Percentiles rank a stretch among this genome's conserved stretches.
phyloP scores from a whole-genome alignment of 441 rosid genomes.

The Sinapis alba region DNA sequence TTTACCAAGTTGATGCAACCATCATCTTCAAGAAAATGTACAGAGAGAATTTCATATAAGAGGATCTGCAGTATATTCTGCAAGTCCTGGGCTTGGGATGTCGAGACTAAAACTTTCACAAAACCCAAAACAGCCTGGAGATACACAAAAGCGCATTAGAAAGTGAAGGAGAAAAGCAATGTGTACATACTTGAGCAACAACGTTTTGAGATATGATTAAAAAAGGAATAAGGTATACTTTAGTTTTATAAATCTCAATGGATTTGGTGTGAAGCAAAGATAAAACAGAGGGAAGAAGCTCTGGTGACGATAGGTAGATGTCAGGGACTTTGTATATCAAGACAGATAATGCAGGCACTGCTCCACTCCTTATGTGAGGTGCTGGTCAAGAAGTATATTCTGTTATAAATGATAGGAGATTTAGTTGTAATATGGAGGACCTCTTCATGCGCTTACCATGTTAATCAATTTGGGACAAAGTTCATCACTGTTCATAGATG shows the following conservation, averaged over 20 bases:
- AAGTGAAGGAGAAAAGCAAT: background rate
- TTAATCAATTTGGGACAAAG: conserved; percentile 63
- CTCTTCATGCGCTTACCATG: no score
- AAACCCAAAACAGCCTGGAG: conserved; percentile 88
- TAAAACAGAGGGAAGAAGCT: conserved; percentile 70
- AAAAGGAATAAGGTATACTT: conserved; percentile 24
- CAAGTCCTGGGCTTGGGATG: no score
- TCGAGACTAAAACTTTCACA: conserved; percentile 85
- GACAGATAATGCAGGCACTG: conserved; percentile 79
- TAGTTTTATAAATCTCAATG: conserved; percentile 82
- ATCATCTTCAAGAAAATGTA: background rate
- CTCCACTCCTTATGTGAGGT: conserved; percentile 94
- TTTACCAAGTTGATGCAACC: conserved; percentile 4
- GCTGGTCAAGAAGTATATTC: conserved; percentile 90
- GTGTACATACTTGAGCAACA: background rate
- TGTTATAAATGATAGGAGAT: no score
- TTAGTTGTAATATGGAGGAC: no score
- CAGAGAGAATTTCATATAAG: no score
- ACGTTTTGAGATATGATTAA: no score
- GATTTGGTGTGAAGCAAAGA: conserved; percentile 82
- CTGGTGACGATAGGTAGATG: conserved; percentile 56
- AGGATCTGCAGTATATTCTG: no score
- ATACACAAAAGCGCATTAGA: conserved; percentile 22
- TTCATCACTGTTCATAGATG: conserved; percentile 42
- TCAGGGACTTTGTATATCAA: conserved; percentile 67